Conservation (phyloP, 116 monocot genomes). For the Papilionanthe hybrid region DNA sequence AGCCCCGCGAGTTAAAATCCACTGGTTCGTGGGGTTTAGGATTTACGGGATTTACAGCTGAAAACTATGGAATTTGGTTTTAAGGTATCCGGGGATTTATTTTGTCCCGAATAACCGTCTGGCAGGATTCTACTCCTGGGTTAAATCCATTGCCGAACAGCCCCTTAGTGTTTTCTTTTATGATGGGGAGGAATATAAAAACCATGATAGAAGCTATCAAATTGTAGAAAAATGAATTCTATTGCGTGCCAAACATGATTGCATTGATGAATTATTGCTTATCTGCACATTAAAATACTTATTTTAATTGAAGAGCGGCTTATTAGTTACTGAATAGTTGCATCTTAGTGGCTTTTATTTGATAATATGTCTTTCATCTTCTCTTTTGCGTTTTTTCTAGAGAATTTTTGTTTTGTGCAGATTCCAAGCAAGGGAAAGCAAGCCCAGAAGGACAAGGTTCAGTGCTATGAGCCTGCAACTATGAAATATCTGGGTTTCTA, state of each 20-base stretch:
- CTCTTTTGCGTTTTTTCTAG: not conserved
- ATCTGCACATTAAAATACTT: not conserved
- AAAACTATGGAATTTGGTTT: too few relatives aligned
- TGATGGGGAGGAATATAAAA: not conserved
- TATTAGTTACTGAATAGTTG: not conserved
- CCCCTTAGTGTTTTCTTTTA: slow-evolving; percentile 1
- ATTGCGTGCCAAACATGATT: not conserved
- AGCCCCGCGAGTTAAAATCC: too few relatives aligned
- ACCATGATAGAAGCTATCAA: not conserved
- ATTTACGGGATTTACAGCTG: too few relatives aligned
- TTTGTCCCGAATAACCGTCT: too few relatives aligned
- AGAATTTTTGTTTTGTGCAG: slow-evolving; percentile 22
- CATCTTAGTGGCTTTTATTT: not conserved
- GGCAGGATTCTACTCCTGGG: too few relatives aligned
- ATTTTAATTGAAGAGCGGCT: not conserved
- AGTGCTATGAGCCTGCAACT: slow-evolving; percentile 91
- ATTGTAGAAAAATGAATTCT: not conserved
- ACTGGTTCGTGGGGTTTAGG: too few relatives aligned
- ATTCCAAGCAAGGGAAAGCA: slow-evolving; percentile 82
- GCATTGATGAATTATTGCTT: not conserved
- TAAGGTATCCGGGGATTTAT: too few relatives aligned
- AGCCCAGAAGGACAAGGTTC: slow-evolving; percentile 78
- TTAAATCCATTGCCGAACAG: too few relatives aligned
- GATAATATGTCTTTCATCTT: not conserved
- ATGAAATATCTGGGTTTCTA: slow-evolving; percentile 92